A percentile compares a stretch with the other conserved stretches of the same genome.
Conservation (phyloP, 371 early-diverging fungal species). For the Smittium mucronatum region DNA sequence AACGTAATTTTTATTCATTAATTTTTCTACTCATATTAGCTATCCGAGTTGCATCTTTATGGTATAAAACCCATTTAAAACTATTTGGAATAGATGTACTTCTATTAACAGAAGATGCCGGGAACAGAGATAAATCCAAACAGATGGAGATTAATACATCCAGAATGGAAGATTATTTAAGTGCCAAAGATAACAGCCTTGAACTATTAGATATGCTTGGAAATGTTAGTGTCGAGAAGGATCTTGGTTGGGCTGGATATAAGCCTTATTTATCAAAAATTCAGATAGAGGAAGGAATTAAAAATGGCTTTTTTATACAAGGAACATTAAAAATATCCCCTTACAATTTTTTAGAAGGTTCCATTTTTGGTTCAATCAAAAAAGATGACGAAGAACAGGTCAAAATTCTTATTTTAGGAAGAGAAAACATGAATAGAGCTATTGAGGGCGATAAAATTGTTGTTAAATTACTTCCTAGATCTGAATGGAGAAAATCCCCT, state of each 20-base stretch:
- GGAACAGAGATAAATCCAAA: constrained; percentile 58
- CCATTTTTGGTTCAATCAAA: constrained; percentile 52
- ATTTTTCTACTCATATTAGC: too few relatives aligned
- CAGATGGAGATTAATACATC: constrained; percentile 41
- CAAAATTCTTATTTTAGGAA: constrained; percentile 66
- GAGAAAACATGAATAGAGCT: constrained; percentile 74
- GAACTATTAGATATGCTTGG: constrained; percentile 84
- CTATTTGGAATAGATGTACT: constrained; percentile 38
- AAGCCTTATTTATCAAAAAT: constrained; percentile 51
- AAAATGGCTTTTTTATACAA: constrained; percentile 61
- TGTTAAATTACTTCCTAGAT: constrained; percentile 65
- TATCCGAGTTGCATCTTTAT: too few relatives aligned
- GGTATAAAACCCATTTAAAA: too few relatives aligned
- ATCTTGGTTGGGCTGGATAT: constrained; percentile 16
- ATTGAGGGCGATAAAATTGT: constrained; percentile 86
- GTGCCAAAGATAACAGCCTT: constrained; percentile 37
- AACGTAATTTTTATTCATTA: too few relatives aligned
- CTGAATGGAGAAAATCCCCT: constrained; percentile 65
- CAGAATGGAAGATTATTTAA: constrained; percentile 38
- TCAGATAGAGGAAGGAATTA: constrained; percentile 73
- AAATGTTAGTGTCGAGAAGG: constrained; percentile 33
- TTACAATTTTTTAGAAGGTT: constrained; percentile 82
- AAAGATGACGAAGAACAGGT: constrained; percentile 46
- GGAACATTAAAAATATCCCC: constrained; percentile 66
- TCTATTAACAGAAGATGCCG: constrained; percentile 78